Conservation (phyloP, 2,329 filamentous ascomycete species). For the Colletotrichum somersetense region DNA sequence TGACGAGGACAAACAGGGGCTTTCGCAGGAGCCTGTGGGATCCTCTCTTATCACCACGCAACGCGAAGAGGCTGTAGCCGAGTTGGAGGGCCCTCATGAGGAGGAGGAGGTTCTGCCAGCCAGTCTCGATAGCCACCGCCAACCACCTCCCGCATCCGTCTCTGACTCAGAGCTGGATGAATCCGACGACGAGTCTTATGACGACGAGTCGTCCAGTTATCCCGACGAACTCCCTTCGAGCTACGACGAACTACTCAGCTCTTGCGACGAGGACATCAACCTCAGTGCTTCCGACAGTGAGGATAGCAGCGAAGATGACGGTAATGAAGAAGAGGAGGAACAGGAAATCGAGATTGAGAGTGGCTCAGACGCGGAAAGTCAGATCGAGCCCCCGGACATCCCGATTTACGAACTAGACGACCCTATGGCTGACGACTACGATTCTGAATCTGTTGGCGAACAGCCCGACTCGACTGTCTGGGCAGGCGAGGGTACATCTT, state of each 20-base stretch:
- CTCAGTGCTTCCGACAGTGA: conserved; percentile 48
- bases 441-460: neutral
- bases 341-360: conserved; percentile 37
- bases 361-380: conserved; percentile 10
- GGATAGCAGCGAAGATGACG: conserved; percentile 46
- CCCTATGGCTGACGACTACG: neutral
- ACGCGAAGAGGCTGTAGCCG: neutral
- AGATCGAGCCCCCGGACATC: neutral
- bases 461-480: conserved; percentile 2
- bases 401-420: conserved; percentile 5
- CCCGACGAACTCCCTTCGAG: conserved; percentile 18
- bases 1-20: neutral
- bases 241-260: neutral
- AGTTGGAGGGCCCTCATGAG: conserved; percentile 27
- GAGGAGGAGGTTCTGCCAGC: conserved; percentile 15
- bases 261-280: conserved; percentile 30
- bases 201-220: conserved; percentile 10
- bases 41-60: neutral
- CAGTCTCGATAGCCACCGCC: neutral
- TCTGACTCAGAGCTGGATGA: conserved; percentile 17
- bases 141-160: neutral
- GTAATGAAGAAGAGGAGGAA: conserved; percentile 45
- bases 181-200: conserved; percentile 9
- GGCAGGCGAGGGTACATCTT: neutral
- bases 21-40: neutral